Percentiles rank a stretch among this genome's conserved stretches.
phyloP scores from a whole-genome alignment of 2,329 filamentous ascomycete genomes.

The Trichoderma brevicompactum region DNA sequence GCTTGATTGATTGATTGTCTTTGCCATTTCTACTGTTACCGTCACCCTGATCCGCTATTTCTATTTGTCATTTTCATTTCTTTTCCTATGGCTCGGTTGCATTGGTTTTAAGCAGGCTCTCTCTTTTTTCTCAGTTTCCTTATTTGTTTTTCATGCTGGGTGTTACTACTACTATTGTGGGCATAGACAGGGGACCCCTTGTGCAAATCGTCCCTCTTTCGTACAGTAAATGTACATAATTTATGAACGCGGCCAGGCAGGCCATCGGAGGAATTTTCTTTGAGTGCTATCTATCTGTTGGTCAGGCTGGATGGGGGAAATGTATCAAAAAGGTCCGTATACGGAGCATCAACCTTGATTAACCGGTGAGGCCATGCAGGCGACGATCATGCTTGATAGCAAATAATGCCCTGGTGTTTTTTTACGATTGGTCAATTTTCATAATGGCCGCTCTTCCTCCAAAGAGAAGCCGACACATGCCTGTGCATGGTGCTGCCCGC shows the following conservation, averaged over 20 bases:
- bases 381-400: conserved; percentile 1
- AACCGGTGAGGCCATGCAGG: conserved; percentile 3
- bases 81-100: background rate
- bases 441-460: background rate
- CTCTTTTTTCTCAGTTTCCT: no score
- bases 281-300: background rate
- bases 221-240: conserved; percentile 9
- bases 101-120: background rate
- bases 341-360: no score
- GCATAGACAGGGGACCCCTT: conserved; percentile 3
- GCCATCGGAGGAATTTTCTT: background rate
- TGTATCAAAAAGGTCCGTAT: background rate
- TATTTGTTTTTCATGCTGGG: no score
- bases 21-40: background rate
- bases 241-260: conserved; percentile 1
- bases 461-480: conserved; percentile 17
- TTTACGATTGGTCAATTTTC: no score
- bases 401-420: background rate
- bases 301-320: conserved; percentile 14
- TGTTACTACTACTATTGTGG: conserved; percentile 5
- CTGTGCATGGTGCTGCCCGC: background rate
- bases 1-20: background rate
- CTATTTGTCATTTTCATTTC: background rate
- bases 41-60: background rate
- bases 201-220: background rate